Percentiles rank a stretch among this genome's conserved stretches.
phyloP scores from a whole-genome alignment of 306 rosid species.

The Ormosia emarginata region DNA sequence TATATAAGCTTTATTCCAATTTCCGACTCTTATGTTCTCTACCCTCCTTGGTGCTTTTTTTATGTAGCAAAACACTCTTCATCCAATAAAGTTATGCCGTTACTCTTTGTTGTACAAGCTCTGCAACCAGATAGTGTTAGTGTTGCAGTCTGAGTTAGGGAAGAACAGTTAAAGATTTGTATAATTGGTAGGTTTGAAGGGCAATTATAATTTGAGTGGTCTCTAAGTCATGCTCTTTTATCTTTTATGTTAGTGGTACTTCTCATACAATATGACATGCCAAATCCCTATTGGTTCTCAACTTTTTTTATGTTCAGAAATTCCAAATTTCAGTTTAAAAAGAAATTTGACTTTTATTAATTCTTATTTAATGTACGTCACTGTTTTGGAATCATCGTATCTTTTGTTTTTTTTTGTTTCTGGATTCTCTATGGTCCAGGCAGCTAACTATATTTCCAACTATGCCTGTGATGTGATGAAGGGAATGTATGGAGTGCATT shows the following conservation, averaged over 20 bases:
- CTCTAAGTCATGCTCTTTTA: too few species aligned
- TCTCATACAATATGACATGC: too few species aligned
- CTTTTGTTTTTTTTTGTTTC: not conserved
- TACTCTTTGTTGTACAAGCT: not conserved
- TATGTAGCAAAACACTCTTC: too few species aligned
- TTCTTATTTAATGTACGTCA: too few species aligned
- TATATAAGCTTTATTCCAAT: too few species aligned
- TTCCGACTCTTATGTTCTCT: not conserved
- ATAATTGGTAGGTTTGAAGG: constrained; percentile 25
- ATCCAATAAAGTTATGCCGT: too few species aligned
- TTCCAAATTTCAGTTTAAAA: too few species aligned
- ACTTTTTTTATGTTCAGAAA: too few species aligned
- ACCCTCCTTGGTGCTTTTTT: not conserved
- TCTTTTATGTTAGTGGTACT: too few species aligned
- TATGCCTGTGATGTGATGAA: constrained; percentile 4
- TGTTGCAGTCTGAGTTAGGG: not conserved
- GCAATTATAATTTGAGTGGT: not conserved
- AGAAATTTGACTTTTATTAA: too few species aligned
- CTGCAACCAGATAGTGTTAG: not conserved
- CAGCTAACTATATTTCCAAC: not conserved
- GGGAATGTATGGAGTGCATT: constrained; percentile 49
- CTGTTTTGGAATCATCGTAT: not conserved
- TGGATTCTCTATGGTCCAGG: not conserved
- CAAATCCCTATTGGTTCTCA: not conserved
- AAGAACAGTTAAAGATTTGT: not conserved